Evolutionary conservation across 2,329 filamentous ascomycete species (phyloP).

Genomic region (Pseudonectria buxi): DNA sequence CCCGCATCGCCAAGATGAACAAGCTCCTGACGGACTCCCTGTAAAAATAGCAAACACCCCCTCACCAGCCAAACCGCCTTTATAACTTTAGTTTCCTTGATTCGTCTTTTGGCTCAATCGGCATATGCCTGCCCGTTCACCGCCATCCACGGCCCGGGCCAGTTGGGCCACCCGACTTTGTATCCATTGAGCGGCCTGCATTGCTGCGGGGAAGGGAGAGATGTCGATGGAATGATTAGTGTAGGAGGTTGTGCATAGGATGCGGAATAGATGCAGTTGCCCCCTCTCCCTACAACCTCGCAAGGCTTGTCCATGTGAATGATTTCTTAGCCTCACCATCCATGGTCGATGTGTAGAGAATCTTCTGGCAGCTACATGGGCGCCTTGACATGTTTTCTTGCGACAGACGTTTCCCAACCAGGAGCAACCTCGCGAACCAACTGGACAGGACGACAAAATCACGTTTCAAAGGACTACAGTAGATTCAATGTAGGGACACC

Average conservation of each 20-base stretch:
- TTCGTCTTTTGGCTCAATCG: conserved; percentile 6
- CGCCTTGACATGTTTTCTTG: no score
- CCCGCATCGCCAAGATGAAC: conserved; percentile 97
- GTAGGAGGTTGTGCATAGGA: conserved; percentile 24
- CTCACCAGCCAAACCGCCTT: conserved; percentile 14
- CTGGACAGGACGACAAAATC: no score
- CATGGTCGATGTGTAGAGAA: background rate
- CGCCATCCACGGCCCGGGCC: conserved; percentile 1
- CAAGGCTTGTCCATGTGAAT: background rate
- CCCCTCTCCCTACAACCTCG: conserved; percentile 1
- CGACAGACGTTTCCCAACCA: no score
- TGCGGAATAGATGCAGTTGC: conserved; percentile 23
- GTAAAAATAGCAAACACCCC: conserved; percentile 58
- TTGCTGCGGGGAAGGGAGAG: conserved; percentile 8
- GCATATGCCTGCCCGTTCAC: background rate
- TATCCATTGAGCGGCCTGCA: conserved; percentile 11
- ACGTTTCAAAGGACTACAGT: no score
- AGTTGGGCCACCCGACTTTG: conserved; percentile 13
- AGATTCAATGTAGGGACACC: no score
- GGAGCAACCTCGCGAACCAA: no score
- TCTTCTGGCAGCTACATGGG: no score
- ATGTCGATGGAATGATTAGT: conserved; percentile 25
- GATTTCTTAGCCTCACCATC: background rate
- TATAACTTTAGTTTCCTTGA: conserved; percentile 21
- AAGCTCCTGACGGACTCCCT: conserved; percentile 94